Percentiles rank a stretch among this genome's conserved stretches.
Conservation (phyloP, 177 flowering plant genomes). For the Vitis hybrid region DNA sequence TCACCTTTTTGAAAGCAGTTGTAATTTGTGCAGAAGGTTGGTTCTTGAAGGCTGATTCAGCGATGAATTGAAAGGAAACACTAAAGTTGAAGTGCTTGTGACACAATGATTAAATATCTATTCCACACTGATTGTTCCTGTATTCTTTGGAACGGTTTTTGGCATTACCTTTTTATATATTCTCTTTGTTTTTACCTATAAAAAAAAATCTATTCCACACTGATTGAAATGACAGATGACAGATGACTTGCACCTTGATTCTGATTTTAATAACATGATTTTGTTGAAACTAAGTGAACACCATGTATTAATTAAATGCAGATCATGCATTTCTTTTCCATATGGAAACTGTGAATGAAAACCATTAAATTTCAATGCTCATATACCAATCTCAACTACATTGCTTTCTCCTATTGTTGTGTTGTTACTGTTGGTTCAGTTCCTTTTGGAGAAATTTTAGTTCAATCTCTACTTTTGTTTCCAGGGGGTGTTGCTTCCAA, state of each 20-base stretch:
- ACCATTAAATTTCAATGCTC: neutral
- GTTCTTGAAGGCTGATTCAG: too few species aligned
- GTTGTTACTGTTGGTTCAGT: slow-evolving; percentile 4
- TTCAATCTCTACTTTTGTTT: slow-evolving; percentile 6
- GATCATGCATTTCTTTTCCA: slow-evolving; percentile 1
- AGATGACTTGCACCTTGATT: too few species aligned
- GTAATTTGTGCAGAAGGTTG: neutral
- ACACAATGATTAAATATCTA: too few species aligned
- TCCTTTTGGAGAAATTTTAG: slow-evolving; percentile 1
- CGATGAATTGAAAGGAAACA: too few species aligned
- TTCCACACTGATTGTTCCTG: too few species aligned
- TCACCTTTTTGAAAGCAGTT: neutral
- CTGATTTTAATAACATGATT: neutral
- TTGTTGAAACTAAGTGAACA: neutral
- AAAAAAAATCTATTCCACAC: too few species aligned
- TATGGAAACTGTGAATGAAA: neutral
- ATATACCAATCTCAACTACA: neutral
- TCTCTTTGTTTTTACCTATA: too few species aligned
- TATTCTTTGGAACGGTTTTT: too few species aligned
- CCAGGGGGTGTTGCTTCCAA: slow-evolving; percentile 69
- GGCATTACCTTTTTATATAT: too few species aligned
- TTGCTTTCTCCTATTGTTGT: neutral
- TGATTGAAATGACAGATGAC: too few species aligned
- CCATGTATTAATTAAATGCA: too few species aligned
- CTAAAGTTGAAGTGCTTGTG: too few species aligned